Conservation (phyloP, 2,329 filamentous ascomycete species). For the Bisporella sp. region DNA sequence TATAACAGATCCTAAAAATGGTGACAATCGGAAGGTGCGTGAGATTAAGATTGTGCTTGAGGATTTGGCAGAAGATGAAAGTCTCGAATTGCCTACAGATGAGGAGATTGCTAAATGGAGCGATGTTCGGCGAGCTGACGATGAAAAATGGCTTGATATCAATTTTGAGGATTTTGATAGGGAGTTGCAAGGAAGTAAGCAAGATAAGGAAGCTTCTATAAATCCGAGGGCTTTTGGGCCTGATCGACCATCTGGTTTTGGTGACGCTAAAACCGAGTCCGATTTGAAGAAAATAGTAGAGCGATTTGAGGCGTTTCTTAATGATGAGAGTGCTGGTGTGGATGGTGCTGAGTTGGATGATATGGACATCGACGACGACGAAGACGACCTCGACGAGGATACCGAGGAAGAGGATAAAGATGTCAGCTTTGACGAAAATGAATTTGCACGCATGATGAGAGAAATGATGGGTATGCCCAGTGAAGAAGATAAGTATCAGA, state of each 20-base stretch:
- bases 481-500: slow-evolving; percentile 10
- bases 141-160: slow-evolving; percentile 89
- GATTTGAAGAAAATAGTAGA: slow-evolving; percentile 87
- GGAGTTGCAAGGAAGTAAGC: slow-evolving; percentile 54
- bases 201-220: slow-evolving; percentile 29
- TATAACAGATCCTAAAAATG: slow-evolving; percentile 57
- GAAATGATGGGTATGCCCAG: slow-evolving; percentile 74
- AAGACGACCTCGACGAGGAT: slow-evolving; percentile 44
- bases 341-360: slow-evolving; percentile 71
- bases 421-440: slow-evolving; percentile 74
- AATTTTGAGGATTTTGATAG: slow-evolving; percentile 82
- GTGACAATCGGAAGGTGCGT: slow-evolving; percentile 60
- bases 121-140: slow-evolving; percentile 56
- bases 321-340: slow-evolving; percentile 73
- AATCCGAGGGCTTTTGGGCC: slow-evolving; percentile 20
- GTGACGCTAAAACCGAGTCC: slow-evolving; percentile 59
- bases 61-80: slow-evolving; percentile 49
- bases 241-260: slow-evolving; percentile 41
- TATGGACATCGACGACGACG: slow-evolving; percentile 53
- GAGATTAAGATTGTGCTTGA: slow-evolving; percentile 71
- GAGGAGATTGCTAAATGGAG: slow-evolving; percentile 68
- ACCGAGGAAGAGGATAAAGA: slow-evolving; percentile 66
- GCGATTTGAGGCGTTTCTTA: slow-evolving; percentile 86
- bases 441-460: slow-evolving; percentile 82
- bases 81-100: slow-evolving; percentile 56